Evolutionary conservation across 1,139 yeast species (phyloP).

Genomic region (Starmera stellimalicola): DNA sequence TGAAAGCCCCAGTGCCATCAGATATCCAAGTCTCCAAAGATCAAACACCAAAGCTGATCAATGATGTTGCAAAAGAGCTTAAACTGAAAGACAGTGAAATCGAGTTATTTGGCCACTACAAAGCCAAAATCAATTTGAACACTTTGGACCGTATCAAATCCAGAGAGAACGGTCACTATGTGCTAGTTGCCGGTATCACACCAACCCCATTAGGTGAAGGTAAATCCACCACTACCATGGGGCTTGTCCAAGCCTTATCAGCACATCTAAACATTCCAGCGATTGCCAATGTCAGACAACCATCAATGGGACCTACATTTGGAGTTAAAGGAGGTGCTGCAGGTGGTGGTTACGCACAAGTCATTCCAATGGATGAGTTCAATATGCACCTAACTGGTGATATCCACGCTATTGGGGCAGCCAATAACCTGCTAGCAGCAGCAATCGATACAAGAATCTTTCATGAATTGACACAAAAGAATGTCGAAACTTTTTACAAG

Average conservation of each 20-base stretch:
- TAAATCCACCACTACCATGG: constrained; percentile 73
- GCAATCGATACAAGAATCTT: constrained; percentile 80
- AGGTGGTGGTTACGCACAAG: constrained; percentile 82
- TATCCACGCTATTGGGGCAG: constrained; percentile 74
- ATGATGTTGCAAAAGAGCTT: constrained; percentile 53
- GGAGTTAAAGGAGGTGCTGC: constrained; percentile 90
- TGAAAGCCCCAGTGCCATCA: constrained; percentile 57
- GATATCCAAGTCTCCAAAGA: constrained; percentile 69
- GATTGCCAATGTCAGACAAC: constrained; percentile 76
- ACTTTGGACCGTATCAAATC: constrained; percentile 50
- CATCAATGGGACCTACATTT: constrained; percentile 83
- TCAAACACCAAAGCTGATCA: constrained; percentile 61
- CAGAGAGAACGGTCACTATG: constrained; percentile 57
- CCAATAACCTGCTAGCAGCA: constrained; percentile 72
- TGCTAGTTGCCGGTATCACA: constrained; percentile 72
- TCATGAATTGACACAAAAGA: constrained; percentile 65
- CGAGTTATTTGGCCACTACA: constrained; percentile 65
- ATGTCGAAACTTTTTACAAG: constrained; percentile 54
- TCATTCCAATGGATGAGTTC: constrained; percentile 83
- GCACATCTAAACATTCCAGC: constrained; percentile 63
- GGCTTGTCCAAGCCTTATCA: constrained; percentile 70
- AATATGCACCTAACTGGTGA: constrained; percentile 82
- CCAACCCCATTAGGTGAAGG: constrained; percentile 84
- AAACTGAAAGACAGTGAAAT: constrained; percentile 54
- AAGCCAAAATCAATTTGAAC: constrained; percentile 62